Evolutionary conservation across 768 basidiomycete genomes (phyloP), one percentile per base, ranked within the genome.

Genomic region (Pleurotus eryngii): DNA sequence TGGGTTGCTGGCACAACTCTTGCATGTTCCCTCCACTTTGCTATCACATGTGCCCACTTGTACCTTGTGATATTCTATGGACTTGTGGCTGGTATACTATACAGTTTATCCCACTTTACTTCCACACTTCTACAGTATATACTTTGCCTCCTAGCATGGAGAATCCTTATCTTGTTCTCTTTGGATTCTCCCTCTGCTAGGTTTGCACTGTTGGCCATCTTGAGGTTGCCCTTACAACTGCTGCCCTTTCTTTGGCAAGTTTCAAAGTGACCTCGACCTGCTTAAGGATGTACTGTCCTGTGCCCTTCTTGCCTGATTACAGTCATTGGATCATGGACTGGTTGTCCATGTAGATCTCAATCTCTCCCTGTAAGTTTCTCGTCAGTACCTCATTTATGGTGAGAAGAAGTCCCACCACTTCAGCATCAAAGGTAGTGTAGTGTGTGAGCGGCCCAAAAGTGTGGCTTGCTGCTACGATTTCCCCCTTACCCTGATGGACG

Each of bases 351-450:
- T 61, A 63, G 9, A 62, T 56, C 0, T 46, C 49, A 30, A 60
- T 38, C 17, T n/a, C 50, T 4, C 37, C 55, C 50, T 3, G n/a
- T 51, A 42, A 6, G 17, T 17, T 42, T 42, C 5, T 12, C 5
- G 2, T 12, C 2, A 12, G 12, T 12, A 42, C 17, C 39, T 42
- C 39, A 5, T 42, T 42, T 4, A 3, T 4, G 2, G 39, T 5
- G 3, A 42, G 17, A 2, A 17, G 14, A 3, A 42, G 39, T 17
- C 39, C 39, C 17, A 4, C 39, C 17, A 4, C 39, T 42, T 42
- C 65, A 1, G 59, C 67, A 4, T 68, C 62, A 30, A 59, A 66
- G 26, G 57, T 64, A 9, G 63, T 67, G 39, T 42, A 17, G 14
- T 42, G 12, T 12, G 12, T 17, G 14, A 42, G 39, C 17, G 12